Evolutionary conservation across 2,329 filamentous ascomycete genomes (phyloP), one percentile per base, ranked within the genome.

Genomic region (Trichoderma sp.): DNA sequence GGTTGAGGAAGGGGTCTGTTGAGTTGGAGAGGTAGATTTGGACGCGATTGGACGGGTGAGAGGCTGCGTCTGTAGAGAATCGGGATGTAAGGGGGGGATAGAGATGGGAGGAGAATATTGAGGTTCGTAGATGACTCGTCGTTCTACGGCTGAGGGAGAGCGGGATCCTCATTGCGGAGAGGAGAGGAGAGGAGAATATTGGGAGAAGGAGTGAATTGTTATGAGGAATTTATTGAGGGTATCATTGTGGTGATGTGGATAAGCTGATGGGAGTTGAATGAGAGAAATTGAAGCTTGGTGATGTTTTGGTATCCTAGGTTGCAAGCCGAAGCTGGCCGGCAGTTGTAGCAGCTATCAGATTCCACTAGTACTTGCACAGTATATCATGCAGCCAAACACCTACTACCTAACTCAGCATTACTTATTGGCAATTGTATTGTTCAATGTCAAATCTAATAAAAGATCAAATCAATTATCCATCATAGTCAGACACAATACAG

Each of bases 1-100:
- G 92, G 79, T 99, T 99, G 73, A 96, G 82, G 77, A 91, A 94
- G 5, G 95, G 93, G 75, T 96, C 87, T 60, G 80, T 81, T 66
- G 88, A 91, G 69, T 80, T 81, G 12, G 92, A 94, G 69, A 88
- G 82, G 80, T 93, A 93, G 72, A 94, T 84, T 71, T 94, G 91
- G 17, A 84, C 79, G 70, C 79, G 81, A 73, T 81, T 82, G 19
- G 80, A 74, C n/a, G 82, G 75, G 69, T 83, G 72, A 1, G 81
- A 76, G 27, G 81, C 79, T 17, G 79, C 76, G 9, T 79, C 76
- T 61, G 76, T 76, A 29, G 80, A 83, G 73, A 77, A 76, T 58
- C 70, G 71, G 64, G 68, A 70, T 22, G 50, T 50, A 25, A 19
- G 13, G n/a, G 54, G 12, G n/a, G 17, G 48, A 32, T 17, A 19